Base-by-base conservation (phyloP, 768 basidiomycete species). In the Lanmaoa pseudosensibilis region DNA sequence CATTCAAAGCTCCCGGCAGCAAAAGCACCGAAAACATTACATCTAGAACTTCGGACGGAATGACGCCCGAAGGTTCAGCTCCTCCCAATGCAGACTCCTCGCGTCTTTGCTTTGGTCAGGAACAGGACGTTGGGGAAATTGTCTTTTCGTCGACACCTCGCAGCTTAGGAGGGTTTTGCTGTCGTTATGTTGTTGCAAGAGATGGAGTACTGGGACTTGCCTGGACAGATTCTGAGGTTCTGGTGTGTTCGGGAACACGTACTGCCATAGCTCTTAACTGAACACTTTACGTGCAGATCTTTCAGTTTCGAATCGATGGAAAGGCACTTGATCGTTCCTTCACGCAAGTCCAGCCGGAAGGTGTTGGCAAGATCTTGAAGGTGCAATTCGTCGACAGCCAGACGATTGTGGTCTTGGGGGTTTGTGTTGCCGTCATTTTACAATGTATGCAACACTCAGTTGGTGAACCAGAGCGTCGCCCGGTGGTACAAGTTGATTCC, bases 1-100 rank as follows among this genome's bases (percentile, higher is more conserved):
- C 84, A 4, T 85, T 90, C 75, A 90, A 84, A 65, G 73, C 77
- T 2, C 75, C 82, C 15, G 75, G 76, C 52, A 73, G 73, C 27
- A 75, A 67, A n/a, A 81, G 83, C n/a, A 63, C 75, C 0, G 86
- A 87, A 32, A 74, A 77, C 50, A 49, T 81, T 4, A 39, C 58
- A 43, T 61, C 52, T 18, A 59, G 18, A 38, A 66, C 55, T 33
- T 62, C 71, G 57, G 59, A 63, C 44, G 58, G 57, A 54, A 34
- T 52, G 13, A n/a, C 47, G 39, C 5, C 70, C 66, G 46, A 73
- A 73, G 36, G 56, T 76, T 33, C 58, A 59, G 32, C 60, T 76
- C 8, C 57, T 78, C 52, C 60, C 5, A 55, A 60, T 32, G 53
- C 61, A 2, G 48, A 62, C 9, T 49, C 36, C 15, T 64, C 62